Conservation (phyloP, 179 eudicot species). For the Beta corolliflora region DNA sequence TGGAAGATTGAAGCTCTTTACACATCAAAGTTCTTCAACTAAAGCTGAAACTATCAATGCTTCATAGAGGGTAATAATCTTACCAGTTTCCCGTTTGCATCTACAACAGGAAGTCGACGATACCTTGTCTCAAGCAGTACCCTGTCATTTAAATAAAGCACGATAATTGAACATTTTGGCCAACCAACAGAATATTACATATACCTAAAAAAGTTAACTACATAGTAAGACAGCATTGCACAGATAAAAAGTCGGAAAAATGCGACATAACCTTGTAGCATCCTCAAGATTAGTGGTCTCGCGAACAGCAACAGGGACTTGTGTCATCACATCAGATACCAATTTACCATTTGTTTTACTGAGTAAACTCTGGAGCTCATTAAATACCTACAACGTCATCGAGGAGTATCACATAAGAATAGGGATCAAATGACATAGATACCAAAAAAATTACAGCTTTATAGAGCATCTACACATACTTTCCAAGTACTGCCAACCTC, state of each 20-base stretch:
- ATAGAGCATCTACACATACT: conserved; percentile 55
- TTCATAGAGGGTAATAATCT: conserved; percentile 22
- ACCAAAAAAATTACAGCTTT: too few relatives aligned
- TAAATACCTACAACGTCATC: too few relatives aligned
- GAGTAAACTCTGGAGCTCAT: too few relatives aligned
- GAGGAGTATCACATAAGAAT: too few relatives aligned
- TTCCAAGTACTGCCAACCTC: conserved; percentile 93
- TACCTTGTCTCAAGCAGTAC: conserved; percentile 80
- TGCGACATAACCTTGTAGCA: too few relatives aligned
- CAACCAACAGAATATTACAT: neutral
- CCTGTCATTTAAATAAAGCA: conserved; percentile 40
- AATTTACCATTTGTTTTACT: too few relatives aligned
- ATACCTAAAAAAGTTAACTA: neutral
- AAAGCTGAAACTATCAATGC: too few relatives aligned
- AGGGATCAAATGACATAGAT: too few relatives aligned
- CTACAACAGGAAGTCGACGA: conserved; percentile 85
- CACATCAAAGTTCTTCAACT: neutral
- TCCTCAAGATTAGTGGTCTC: too few relatives aligned
- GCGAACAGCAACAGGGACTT: too few relatives aligned
- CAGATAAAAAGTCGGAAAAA: too few relatives aligned
- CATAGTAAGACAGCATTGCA: neutral
- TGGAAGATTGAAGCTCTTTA: neutral
- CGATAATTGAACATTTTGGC: conserved; percentile 3
- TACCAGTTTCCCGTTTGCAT: conserved; percentile 82
- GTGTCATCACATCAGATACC: too few relatives aligned